Conservation (phyloP, 2,329 filamentous ascomycete genomes). For the Diplodia intermedia region DNA sequence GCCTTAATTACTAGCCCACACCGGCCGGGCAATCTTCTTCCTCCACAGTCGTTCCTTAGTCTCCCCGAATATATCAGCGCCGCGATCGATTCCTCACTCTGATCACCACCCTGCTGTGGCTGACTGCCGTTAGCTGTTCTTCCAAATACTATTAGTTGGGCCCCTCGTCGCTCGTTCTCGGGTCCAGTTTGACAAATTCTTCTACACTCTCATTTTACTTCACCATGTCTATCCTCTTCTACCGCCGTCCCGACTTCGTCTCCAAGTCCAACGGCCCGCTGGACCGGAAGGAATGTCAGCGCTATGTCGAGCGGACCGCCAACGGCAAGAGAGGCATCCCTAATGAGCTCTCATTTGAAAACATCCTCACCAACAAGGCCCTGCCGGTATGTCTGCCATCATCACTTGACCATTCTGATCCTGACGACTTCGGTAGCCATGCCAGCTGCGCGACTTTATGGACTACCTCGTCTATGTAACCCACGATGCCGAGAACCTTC, state of each 20-base stretch:
- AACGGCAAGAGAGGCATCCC: slow-evolving; percentile 62
- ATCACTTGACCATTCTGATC: not conserved
- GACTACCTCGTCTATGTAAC: slow-evolving; percentile 84
- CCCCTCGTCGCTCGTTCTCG: slow-evolving; percentile 1
- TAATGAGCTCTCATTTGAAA: slow-evolving; percentile 76
- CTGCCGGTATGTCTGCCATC: slow-evolving; percentile 69
- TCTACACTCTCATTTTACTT: not conserved
- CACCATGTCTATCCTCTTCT: slow-evolving; percentile 36
- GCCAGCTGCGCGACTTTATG: slow-evolving; percentile 82
- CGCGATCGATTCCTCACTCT: not conserved
- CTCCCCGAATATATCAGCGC: not conserved
- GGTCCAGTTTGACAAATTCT: slow-evolving; percentile 2
- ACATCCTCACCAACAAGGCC: slow-evolving; percentile 74
- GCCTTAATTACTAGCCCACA: slow-evolving; percentile 1
- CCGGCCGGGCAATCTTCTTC: not conserved
- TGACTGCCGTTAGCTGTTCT: slow-evolving; percentile 12
- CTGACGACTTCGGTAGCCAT: slow-evolving; percentile 62
- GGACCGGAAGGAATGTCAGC: slow-evolving; percentile 33
- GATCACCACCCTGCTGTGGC: not conserved
- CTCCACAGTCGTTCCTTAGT: slow-evolving; percentile 3
- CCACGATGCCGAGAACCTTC: slow-evolving; percentile 77
- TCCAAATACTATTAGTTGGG: slow-evolving; percentile 9
- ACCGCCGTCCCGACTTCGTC: slow-evolving; percentile 34
- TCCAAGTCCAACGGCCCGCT: slow-evolving; percentile 30
- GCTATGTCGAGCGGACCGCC: slow-evolving; percentile 33